These are phyloP conservation scores for Yamadazyma sp. DNA, from an alignment of 805 yeast species.

Conservation along the genomic window DNA sequence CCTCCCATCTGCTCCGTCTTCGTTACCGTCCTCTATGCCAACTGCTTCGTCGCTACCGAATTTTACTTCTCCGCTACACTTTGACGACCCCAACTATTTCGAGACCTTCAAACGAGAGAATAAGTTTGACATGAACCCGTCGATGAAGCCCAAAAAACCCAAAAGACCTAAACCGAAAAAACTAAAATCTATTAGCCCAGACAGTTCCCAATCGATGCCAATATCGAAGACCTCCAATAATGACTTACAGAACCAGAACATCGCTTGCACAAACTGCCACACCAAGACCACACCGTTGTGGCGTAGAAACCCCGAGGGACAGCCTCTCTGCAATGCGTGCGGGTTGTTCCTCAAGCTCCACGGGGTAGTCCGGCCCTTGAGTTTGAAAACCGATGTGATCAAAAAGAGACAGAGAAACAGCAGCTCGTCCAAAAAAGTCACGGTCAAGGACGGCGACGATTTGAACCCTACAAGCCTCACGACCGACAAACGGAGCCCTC, in stretches of 20 bases:
- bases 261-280: slow-evolving; percentile 79
- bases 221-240: background rate
- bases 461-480: slow-evolving; percentile 43
- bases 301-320: slow-evolving; percentile 91
- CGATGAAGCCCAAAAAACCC: slow-evolving; percentile 10
- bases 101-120: slow-evolving; percentile 14
- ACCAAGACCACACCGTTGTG: slow-evolving; percentile 93
- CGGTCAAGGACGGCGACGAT: slow-evolving; percentile 49
- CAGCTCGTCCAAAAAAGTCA: slow-evolving; percentile 19
- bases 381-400: slow-evolving; percentile 88
- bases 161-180: slow-evolving; percentile 13
- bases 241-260: slow-evolving; percentile 9
- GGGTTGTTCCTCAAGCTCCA: slow-evolving; percentile 89
- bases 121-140: slow-evolving; percentile 5
- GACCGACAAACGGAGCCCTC: slow-evolving; percentile 1
- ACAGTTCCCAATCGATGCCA: background rate
- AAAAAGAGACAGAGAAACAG: slow-evolving; percentile 78
- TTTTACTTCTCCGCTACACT: slow-evolving; percentile 13
- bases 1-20: slow-evolving; percentile 1
- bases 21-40: slow-evolving; percentile 8
- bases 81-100: slow-evolving; percentile 14
- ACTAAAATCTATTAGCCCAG: slow-evolving; percentile 10
- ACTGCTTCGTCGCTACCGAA: slow-evolving; percentile 12
- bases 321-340: slow-evolving; percentile 94
- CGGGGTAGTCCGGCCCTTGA: slow-evolving; percentile 92